Base-by-base conservation (phyloP, 768 basidiomycete genomes). In the Trametes cubensis region DNA sequence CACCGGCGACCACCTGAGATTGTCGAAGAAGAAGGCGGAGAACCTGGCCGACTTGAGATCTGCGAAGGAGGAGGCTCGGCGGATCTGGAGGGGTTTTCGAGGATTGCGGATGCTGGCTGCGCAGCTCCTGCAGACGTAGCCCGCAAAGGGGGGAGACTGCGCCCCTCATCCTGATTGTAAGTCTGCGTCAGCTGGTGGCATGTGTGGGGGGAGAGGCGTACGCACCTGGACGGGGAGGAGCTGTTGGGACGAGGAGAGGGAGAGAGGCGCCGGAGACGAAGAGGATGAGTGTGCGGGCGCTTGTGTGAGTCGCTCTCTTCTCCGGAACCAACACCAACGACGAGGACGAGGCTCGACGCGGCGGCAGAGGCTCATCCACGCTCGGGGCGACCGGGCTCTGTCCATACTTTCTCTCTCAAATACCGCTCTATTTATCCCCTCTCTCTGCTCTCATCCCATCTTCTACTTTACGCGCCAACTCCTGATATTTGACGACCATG, bases 11-110 rank as follows among this genome's bases (percentile, higher is more conserved):
- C 87, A 86, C 66, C 78, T 81, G 8, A 77, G 69, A 65, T 88
- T 90, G 72, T 81, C 83, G 67, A 82, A 85, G 74, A 89, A 89
- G 71, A 83, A 89, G 5, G 84, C 84, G 0, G 85, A 75, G 67
- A 83, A 81, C 18, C 70, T 28, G 57, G 63, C 44, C 10, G 67
- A 28, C 42, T 62, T 67, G 46, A 44, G 55, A 52, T 41, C 55
- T 26, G 60, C 64, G 6, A 58, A n/a, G 38, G 69, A 57, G 26
- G 71, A 69, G 20, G 62, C 51, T 8, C 49, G 60, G 14, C 69
- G 63, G 60, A 44, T 21, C 11, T 26, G 54, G 42, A 28, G 23
- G n/a, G 57, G 58, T 57, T 15, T 45, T 15, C 40, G 48, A 38
- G 49, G 20, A 30, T 46, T 39, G 20, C 66, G 63, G 25, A 60